A percentile compares a stretch with the other conserved stretches of the same genome.
These are phyloP conservation scores for Aspergillus sparsus DNA, from an alignment of 495 filamentous ascomycete genomes.

Conservation along the genomic window DNA sequence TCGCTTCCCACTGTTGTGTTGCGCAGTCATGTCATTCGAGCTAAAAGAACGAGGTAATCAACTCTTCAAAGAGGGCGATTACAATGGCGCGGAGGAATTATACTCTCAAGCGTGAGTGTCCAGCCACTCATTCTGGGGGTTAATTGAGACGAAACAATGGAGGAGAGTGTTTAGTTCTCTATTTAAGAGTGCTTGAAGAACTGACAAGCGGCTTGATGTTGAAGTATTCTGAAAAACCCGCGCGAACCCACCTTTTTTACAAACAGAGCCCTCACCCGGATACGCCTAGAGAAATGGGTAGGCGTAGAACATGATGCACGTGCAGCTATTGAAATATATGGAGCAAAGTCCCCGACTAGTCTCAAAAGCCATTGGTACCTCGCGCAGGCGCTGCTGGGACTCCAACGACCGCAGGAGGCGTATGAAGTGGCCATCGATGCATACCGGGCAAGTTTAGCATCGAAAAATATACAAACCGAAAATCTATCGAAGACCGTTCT, in stretches of 20 bases:
- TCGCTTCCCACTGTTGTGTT: neutral
- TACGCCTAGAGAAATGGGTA: constrained; percentile 71
- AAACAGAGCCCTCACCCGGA: constrained; percentile 84
- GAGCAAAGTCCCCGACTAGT: constrained; percentile 45
- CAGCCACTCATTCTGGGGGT: neutral
- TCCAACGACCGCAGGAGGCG: constrained; percentile 74
- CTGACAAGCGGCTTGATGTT: neutral
- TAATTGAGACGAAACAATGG: constrained; percentile 1
- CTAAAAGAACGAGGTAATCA: constrained; percentile 49
- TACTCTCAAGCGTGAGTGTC: constrained; percentile 81
- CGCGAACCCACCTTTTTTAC: constrained; percentile 61
- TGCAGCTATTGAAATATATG: constrained; percentile 65
- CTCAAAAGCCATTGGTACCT: constrained; percentile 87
- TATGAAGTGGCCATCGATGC: constrained; percentile 69
- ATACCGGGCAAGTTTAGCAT: constrained; percentile 67
- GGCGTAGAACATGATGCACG: constrained; percentile 79
- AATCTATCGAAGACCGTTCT: constrained; percentile 69
- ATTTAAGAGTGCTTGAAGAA: neutral
- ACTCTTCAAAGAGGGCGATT: constrained; percentile 70
- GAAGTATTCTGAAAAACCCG: constrained; percentile 51
- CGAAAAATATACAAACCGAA: constrained; percentile 59
- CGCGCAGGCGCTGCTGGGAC: constrained; percentile 75
- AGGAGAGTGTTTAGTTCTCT: neutral
- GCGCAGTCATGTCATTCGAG: constrained; percentile 40
- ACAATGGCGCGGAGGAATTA: constrained; percentile 66